Evolutionary conservation across 176 grass and related monocot genomes (phyloP).

Genomic region (Oryza glumipatula): DNA sequence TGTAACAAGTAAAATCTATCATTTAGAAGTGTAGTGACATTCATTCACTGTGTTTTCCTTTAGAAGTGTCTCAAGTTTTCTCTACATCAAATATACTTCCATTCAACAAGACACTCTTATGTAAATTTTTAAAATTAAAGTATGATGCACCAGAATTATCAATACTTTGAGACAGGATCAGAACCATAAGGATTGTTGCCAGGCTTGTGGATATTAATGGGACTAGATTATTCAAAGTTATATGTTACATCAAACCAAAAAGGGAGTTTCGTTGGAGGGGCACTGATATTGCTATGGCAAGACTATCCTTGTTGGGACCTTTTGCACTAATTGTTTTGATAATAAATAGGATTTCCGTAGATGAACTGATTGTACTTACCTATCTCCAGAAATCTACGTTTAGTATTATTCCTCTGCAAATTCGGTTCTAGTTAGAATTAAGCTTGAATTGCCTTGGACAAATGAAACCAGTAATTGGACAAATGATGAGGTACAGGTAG

Average conservation of each 20-base stretch:
- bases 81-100: constrained; percentile 21
- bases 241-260: background rate
- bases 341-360: background rate
- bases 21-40: constrained; percentile 14
- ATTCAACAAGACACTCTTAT: background rate
- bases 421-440: background rate
- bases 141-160: constrained; percentile 2
- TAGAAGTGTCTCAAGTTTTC: background rate
- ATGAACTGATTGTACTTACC: background rate
- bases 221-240: background rate
- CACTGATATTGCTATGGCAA: background rate
- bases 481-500: background rate
- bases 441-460: background rate
- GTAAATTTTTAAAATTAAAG: background rate
- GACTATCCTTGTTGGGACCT: background rate
- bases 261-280: background rate
- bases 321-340: background rate
- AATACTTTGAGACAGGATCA: background rate
- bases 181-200: background rate
- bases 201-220: constrained; percentile 7
- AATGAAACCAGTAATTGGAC: background rate
- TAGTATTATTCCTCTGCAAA: background rate
- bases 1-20: constrained; percentile 48
- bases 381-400: background rate
- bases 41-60: background rate